A percentile compares a stretch with the other conserved stretches of the same genome.
Evolutionary conservation across 1,284 basidiomycete genomes (phyloP).

Genomic region (Heterobasidion irregulare): DNA sequence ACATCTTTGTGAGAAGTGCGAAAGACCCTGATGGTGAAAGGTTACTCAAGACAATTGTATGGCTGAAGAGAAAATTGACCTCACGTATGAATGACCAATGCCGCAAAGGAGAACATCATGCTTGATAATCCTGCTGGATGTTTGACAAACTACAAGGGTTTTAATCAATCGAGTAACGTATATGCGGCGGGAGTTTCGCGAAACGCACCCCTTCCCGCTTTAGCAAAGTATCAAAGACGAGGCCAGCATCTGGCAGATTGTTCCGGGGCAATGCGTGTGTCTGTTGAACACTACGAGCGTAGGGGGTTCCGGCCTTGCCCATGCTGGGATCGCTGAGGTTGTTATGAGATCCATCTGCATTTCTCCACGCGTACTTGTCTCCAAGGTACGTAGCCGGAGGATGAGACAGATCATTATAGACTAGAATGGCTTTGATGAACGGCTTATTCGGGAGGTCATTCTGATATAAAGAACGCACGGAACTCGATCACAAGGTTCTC

Average conservation of each 20-base stretch:
- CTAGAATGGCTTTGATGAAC: constrained; percentile 22
- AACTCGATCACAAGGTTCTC: constrained; percentile 49
- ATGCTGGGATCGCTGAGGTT: constrained; percentile 61
- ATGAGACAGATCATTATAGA: constrained; percentile 75
- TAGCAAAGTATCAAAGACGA: constrained; percentile 68
- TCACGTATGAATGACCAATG: constrained; percentile 72
- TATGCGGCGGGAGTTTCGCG: not conserved
- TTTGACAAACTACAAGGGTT: constrained; percentile 45
- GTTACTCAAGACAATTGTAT: not conserved
- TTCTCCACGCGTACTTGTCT: constrained; percentile 50
- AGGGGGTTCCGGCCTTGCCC: constrained; percentile 68
- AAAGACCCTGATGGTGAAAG: constrained; percentile 42
- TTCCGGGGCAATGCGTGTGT: constrained; percentile 50
- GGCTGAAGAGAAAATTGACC: constrained; percentile 5
- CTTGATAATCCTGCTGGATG: constrained; percentile 76
- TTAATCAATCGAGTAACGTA: not conserved
- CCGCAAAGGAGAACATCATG: constrained; percentile 77
- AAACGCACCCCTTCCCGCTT: constrained; percentile 44
- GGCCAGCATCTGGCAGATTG: constrained; percentile 68
- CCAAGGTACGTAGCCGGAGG: constrained; percentile 67
- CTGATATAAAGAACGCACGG: constrained; percentile 30
- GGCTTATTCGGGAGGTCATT: not conserved
- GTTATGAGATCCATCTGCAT: constrained; percentile 68
- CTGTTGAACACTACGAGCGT: constrained; percentile 76
- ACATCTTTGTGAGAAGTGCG: constrained; percentile 59